Percentiles rank a stretch among this genome's conserved stretches.
phyloP scores from a whole-genome alignment of 441 rosid genomes.

The Lepidium campestre region DNA sequence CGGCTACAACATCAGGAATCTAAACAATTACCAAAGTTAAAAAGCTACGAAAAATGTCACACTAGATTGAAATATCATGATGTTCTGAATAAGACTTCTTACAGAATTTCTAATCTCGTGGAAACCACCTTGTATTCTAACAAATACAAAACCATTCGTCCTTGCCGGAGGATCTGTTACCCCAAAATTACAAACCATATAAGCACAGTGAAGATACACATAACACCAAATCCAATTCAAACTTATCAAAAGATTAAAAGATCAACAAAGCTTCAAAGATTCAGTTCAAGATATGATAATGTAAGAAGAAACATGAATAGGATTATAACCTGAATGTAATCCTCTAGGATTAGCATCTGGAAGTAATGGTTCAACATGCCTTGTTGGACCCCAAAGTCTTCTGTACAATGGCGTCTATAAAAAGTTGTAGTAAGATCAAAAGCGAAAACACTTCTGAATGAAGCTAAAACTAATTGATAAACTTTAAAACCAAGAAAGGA shows the following conservation, averaged over 20 bases:
- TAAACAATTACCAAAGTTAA: conserved; percentile 16
- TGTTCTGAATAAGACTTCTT: conserved; percentile 20
- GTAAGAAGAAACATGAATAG: background rate
- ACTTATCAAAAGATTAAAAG: background rate
- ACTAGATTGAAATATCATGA: background rate
- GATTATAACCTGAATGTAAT: conserved; percentile 54
- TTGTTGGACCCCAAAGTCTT: conserved; percentile 87
- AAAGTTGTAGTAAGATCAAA: background rate
- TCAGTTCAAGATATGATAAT: conserved; percentile 3
- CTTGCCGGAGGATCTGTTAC: conserved; percentile 50
- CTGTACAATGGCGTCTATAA: conserved; percentile 65
- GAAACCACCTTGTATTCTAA: conserved; percentile 96
- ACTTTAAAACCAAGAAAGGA: background rate
- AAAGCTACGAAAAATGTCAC: background rate
- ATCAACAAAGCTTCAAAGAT: background rate
- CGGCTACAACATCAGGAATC: conserved; percentile 77
- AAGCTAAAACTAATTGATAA: background rate
- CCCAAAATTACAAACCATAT: background rate
- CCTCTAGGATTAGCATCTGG: conserved; percentile 88
- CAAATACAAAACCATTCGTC: conserved; percentile 80
- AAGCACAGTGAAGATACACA: background rate
- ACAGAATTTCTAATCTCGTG: conserved; percentile 98
- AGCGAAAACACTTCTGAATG: background rate
- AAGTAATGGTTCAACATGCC: conserved; percentile 63
- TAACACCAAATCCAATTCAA: background rate